Percentiles rank a stretch among this genome's conserved stretches.
These are phyloP conservation scores for Phytophthora pistaciae DNA, from an alignment of 352 stramenopile species.

Conservation along the genomic window DNA sequence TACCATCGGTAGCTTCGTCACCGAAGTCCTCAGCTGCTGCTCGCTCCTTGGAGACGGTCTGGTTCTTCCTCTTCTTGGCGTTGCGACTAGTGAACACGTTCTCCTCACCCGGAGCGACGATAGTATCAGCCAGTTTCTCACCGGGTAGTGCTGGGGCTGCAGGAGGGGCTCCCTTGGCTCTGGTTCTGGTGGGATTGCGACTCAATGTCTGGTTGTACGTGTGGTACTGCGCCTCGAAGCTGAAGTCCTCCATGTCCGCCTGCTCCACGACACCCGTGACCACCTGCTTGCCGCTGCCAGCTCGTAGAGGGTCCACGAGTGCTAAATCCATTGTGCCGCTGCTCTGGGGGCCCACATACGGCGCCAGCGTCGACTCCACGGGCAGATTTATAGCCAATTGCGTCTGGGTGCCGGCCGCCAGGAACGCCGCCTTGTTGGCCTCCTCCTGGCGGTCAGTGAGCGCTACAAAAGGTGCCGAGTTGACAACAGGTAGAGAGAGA, in stretches of 20 bases:
- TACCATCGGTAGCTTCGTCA: conserved; percentile 47
- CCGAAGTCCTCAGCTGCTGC: conserved; percentile 55
- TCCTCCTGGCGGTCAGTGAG: conserved; percentile 38
- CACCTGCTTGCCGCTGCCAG: conserved; percentile 73
- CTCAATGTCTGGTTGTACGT: conserved; percentile 66
- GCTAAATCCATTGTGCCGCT: conserved; percentile 8
- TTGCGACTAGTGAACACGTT: conserved; percentile 54
- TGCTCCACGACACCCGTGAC: conserved; percentile 82
- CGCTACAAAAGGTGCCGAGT: conserved; percentile 62
- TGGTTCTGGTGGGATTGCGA: conserved; percentile 36
- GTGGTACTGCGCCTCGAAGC: conserved; percentile 87
- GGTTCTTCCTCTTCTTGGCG: conserved; percentile 54
- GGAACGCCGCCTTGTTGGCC: conserved; percentile 44
- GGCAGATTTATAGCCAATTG: conserved; percentile 73
- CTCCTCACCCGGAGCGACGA: conserved; percentile 28
- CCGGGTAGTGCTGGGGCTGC: conserved; percentile 31
- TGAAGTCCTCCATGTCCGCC: conserved; percentile 77
- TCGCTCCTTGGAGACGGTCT: conserved; percentile 43
- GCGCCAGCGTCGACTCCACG: conserved; percentile 69
- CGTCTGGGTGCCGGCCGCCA: conserved; percentile 43
- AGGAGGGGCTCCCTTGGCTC: conserved; percentile 36
- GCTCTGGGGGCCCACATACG: conserved; percentile 52
- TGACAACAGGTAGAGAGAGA: conserved; percentile 49
- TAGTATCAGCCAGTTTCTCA: conserved; percentile 29
- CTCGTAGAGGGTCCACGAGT: conserved; percentile 38